phyloP scores from a whole-genome alignment of 768 basidiomycete species.

The Boletus rufocinnamomeus region DNA sequence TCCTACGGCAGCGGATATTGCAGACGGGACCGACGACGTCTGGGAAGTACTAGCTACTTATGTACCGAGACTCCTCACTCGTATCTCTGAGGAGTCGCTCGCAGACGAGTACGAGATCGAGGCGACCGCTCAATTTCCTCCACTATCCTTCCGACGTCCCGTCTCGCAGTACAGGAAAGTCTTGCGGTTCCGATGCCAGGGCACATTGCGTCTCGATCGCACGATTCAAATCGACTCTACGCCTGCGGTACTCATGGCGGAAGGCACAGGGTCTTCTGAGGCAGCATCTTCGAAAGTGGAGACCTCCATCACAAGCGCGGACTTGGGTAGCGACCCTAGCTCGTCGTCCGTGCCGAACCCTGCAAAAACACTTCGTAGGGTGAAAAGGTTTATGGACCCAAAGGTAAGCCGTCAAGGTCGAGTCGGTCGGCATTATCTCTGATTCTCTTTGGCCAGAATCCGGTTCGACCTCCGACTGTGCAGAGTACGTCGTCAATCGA shows the following conservation, averaged over 20 bases:
- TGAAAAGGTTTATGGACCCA: background rate
- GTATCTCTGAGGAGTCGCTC: slow-evolving; percentile 14
- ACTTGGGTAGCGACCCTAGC: background rate
- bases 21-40: background rate
- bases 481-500: slow-evolving; percentile 5
- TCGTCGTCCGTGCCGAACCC: background rate
- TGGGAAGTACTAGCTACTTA: slow-evolving; percentile 5
- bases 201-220: background rate
- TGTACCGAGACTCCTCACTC: slow-evolving; percentile 4
- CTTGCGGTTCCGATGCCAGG: background rate
- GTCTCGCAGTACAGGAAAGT: background rate
- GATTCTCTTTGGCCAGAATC: slow-evolving; percentile 4
- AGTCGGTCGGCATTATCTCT: background rate
- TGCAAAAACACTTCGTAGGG: slow-evolving; percentile 3
- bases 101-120: slow-evolving; percentile 5
- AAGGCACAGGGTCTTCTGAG: background rate
- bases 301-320: background rate
- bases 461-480: background rate
- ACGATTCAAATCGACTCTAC: background rate
- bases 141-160: slow-evolving; percentile 1
- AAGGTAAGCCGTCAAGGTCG: background rate
- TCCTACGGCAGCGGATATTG: background rate
- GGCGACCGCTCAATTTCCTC: background rate
- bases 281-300: background rate
- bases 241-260: background rate